A percentile compares a stretch with the other conserved stretches of the same genome.
Evolutionary conservation across 306 rosid genomes (phyloP).

Genomic region (Myrica gale): DNA sequence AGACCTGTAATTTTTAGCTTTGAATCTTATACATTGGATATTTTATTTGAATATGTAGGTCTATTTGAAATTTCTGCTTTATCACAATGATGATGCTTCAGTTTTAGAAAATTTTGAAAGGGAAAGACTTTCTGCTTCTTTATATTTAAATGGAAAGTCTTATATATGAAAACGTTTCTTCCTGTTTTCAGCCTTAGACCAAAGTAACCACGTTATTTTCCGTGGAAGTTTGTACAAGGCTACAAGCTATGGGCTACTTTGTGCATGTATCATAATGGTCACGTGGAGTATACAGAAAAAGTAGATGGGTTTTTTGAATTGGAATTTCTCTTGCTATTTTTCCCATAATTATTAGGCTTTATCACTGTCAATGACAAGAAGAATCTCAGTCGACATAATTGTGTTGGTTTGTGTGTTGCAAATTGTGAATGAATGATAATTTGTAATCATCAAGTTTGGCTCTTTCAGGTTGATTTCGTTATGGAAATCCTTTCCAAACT

Average conservation of each 20-base stretch:
- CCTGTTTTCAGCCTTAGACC: neutral
- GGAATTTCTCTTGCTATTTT: neutral
- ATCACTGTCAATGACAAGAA: neutral
- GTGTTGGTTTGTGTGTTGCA: neutral
- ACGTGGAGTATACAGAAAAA: too few species aligned
- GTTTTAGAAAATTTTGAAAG: neutral
- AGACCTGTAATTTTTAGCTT: neutral
- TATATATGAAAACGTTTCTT: neutral
- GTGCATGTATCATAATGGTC: too few species aligned
- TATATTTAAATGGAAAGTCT: too few species aligned
- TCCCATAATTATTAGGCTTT: neutral
- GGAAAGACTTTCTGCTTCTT: constrained; percentile 1
- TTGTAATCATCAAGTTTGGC: constrained; percentile 20
- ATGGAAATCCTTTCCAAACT: constrained; percentile 98
- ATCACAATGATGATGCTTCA: neutral
- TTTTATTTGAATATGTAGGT: neutral
- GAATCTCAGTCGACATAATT: neutral
- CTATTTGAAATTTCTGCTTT: neutral
- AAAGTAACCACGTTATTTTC: neutral
- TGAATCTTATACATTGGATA: neutral
- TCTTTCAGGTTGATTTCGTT: constrained; percentile 91
- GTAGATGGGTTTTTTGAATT: neutral
- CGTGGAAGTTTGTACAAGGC: neutral
- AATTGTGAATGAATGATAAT: constrained; percentile 15
- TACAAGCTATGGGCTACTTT: too few species aligned